phyloP scores from a whole-genome alignment of 768 basidiomycete species.

The Boletus vinaceobasis region DNA sequence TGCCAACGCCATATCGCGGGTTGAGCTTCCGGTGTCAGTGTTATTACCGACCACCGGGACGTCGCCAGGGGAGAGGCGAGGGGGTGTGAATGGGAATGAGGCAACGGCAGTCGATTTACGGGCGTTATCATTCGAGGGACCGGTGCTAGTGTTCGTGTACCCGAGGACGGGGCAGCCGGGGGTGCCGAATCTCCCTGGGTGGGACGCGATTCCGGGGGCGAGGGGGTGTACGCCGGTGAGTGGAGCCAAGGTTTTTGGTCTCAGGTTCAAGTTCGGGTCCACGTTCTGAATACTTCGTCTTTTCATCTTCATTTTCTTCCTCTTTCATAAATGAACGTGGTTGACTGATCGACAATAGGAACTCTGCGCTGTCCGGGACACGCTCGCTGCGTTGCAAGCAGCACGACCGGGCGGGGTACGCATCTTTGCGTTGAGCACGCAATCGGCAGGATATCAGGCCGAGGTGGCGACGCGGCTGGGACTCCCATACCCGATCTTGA shows the following conservation, averaged over 20 bases:
- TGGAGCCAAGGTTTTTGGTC: neutral
- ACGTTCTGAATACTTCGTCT: neutral
- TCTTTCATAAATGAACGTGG: neutral
- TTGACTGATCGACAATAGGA: constrained; percentile 9
- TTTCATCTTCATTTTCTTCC: neutral
- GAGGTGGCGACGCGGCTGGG: constrained; percentile 16
- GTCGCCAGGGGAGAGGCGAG: neutral
- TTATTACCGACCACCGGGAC: constrained; percentile 6
- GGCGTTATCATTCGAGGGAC: constrained; percentile 12
- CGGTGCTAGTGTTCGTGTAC: constrained; percentile 22
- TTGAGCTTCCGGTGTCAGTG: constrained; percentile 2
- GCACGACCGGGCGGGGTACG: neutral
- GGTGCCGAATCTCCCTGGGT: constrained; percentile 10
- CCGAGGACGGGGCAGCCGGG: constrained; percentile 20
- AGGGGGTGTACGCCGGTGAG: constrained; percentile 25
- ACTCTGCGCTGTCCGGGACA: constrained; percentile 17
- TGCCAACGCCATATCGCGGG: neutral
- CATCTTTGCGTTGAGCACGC: constrained; percentile 23
- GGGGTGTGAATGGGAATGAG: neutral
- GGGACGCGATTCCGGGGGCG: constrained; percentile 25
- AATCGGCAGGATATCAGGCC: constrained; percentile 14
- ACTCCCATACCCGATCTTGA: constrained; percentile 21
- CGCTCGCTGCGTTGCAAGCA: constrained; percentile 1
- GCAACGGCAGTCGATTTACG: constrained; percentile 8
- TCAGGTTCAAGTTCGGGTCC: too few species aligned